Conservation (phyloP, 345 rosid genomes). For the Murraya paniculata region DNA sequence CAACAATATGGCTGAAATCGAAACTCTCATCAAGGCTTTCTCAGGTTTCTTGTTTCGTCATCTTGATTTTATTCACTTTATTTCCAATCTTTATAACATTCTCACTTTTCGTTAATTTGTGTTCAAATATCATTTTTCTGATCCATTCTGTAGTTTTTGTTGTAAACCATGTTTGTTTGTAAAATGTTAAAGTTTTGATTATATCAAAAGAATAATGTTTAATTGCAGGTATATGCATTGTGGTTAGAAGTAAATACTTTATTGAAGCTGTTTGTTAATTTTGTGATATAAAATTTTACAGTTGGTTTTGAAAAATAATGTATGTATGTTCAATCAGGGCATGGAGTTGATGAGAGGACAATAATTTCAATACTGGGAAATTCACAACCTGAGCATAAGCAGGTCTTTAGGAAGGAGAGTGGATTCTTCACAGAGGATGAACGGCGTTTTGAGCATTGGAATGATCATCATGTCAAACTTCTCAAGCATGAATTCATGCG, state of each 20-base stretch:
- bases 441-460: conserved; percentile 70
- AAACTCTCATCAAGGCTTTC: conserved; percentile 58
- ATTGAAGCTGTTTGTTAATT: not conserved
- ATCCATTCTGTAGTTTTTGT: not conserved
- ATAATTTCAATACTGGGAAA: conserved; percentile 53
- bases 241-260: no score
- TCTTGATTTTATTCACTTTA: not conserved
- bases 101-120: not conserved
- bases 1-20: conserved; percentile 19
- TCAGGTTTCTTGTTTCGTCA: conserved; percentile 43
- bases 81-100: not conserved
- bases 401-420: conserved; percentile 48
- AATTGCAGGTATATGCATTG: no score
- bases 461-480: conserved; percentile 46
- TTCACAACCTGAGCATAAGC: conserved; percentile 54
- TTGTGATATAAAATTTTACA: not conserved
- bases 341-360: conserved; percentile 79
- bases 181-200: not conserved
- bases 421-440: conserved; percentile 69
- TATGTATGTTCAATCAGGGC: conserved; percentile 36
- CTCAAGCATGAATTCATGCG: conserved; percentile 77
- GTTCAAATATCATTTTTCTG: not conserved
- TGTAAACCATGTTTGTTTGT: not conserved
- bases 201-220: no score
- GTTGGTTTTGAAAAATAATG: not conserved